Percentiles rank a stretch among this genome's conserved stretches.
Conservation (phyloP, 306 rosid species). For the Elaeagnus macrophylla region DNA sequence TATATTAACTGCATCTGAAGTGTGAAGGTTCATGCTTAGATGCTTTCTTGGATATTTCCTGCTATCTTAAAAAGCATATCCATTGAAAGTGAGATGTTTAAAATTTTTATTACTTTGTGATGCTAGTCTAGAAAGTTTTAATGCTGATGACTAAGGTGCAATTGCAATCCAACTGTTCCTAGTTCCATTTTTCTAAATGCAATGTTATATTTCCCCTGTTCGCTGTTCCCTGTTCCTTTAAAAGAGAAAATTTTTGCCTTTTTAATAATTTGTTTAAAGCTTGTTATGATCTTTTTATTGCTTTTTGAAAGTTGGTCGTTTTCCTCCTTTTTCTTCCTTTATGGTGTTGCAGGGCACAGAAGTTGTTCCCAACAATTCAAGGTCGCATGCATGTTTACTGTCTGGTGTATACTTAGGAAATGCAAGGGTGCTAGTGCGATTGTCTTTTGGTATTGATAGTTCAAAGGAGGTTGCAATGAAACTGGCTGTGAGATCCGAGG, state of each 20-base stretch:
- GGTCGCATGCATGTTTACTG: constrained; percentile 76
- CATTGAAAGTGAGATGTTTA: too few species aligned
- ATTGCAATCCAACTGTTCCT: too few species aligned
- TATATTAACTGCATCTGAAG: too few species aligned
- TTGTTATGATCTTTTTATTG: background rate
- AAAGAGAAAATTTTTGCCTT: background rate
- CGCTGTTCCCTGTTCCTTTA: background rate
- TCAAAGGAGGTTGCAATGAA: constrained; percentile 92
- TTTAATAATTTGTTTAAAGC: too few species aligned
- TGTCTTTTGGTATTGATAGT: constrained; percentile 83
- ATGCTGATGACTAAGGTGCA: too few species aligned
- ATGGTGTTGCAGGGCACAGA: constrained; percentile 68
- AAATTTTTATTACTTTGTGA: too few species aligned
- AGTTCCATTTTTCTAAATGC: background rate
- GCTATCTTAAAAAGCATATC: too few species aligned
- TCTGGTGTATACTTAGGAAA: constrained; percentile 78
- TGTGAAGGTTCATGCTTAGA: too few species aligned
- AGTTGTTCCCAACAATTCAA: constrained; percentile 75
- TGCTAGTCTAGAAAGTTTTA: too few species aligned
- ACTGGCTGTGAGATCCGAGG: constrained; percentile 77
- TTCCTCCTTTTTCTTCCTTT: constrained; percentile 4
- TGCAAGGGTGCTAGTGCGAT: constrained; percentile 73
- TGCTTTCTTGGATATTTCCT: too few species aligned
- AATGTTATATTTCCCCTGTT: background rate
- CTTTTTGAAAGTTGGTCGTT: background rate